Evolutionary conservation across 208 protist genomes (phyloP).

Genomic region (Leishmania lainsoni): DNA sequence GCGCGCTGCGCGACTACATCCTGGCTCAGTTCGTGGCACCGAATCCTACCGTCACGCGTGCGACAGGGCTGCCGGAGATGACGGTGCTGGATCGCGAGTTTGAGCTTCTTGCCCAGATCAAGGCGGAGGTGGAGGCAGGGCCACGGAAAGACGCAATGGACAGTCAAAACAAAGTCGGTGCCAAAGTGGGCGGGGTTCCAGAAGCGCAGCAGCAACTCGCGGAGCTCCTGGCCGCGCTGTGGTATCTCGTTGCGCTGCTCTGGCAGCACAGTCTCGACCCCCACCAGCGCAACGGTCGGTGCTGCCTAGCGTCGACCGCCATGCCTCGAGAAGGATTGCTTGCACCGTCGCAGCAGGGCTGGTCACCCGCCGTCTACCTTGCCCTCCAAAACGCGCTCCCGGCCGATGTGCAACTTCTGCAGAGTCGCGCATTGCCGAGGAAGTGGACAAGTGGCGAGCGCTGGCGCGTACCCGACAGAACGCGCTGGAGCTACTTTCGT

Average conservation of each 20-base stretch:
- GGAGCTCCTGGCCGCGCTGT: slow-evolving; percentile 39
- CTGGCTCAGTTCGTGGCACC: slow-evolving; percentile 8
- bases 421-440: slow-evolving; percentile 36
- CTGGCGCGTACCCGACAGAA: slow-evolving; percentile 43
- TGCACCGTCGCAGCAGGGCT: slow-evolving; percentile 34
- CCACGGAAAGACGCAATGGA: not conserved
- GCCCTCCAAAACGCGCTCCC: slow-evolving; percentile 46
- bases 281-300: not conserved
- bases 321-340: not conserved
- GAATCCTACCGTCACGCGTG: not conserved
- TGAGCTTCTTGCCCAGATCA: slow-evolving; percentile 11
- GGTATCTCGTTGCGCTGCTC: slow-evolving; percentile 43
- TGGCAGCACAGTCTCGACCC: slow-evolving; percentile 40
- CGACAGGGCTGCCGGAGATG: slow-evolving; percentile 33
- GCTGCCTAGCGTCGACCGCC: not conserved
- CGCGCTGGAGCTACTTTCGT: slow-evolving; percentile 62
- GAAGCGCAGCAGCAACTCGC: slow-evolving; percentile 17
- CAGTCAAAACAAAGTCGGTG: not conserved
- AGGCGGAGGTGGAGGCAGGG: slow-evolving; percentile 3
- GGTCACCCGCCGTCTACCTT: slow-evolving; percentile 57
- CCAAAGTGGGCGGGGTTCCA: not conserved
- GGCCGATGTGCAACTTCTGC: slow-evolving; percentile 32
- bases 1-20: slow-evolving; percentile 12
- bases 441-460: slow-evolving; percentile 50
- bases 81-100: slow-evolving; percentile 20